Base-by-base conservation (phyloP, 2,329 filamentous ascomycete genomes). In the Eutypella sp. region DNA sequence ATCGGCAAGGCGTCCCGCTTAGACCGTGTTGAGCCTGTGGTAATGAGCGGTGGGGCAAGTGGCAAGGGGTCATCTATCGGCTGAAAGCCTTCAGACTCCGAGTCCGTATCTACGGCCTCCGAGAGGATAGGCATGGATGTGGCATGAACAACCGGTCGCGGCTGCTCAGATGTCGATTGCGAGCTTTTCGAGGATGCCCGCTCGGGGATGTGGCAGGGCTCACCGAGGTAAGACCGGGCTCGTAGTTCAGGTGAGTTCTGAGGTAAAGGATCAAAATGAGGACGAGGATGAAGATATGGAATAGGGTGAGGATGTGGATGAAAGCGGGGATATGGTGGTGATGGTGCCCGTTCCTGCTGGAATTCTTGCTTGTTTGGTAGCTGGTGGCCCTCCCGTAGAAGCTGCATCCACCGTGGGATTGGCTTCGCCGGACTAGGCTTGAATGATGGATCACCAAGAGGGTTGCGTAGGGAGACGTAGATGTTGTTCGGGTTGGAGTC, bases 381-480 rank as follows among this genome's bases (percentile, higher is more conserved):
- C 31, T 42, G 45, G 8, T 36, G 53, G 9, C 56, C 47, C 15
- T 42, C 56, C 13, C 57, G 54, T 2, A 57, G 55, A 48, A 58
- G 53, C 39, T 65, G 67, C 70, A 76, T 76, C 58, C 70, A 73
- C 13, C 53, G 47, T 0, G 77, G 77, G 10, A 80, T 68, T 1
- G 76, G 73, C 49, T 80, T 81, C 10, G 73, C 66, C 4, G 65
- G 69, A 43, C 67, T 70, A 2, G 74, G 72, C 49, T 63, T 67
- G 54, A 79, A 80, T 2, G 71, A 64, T 4, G 65, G 62, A 9
- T 67, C 60, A 13, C 71, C 67, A 10, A 79, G 48, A 0, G 78
- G 76, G 48, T 81, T 70, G 23, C 63, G 61, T 4, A 76, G 68
- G 27, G 73, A 71, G 6, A 80, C 68, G 58, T 77, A 80, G 5